Conservation (phyloP, 352 stramenopile species). For the Blastocystis hominis region DNA sequence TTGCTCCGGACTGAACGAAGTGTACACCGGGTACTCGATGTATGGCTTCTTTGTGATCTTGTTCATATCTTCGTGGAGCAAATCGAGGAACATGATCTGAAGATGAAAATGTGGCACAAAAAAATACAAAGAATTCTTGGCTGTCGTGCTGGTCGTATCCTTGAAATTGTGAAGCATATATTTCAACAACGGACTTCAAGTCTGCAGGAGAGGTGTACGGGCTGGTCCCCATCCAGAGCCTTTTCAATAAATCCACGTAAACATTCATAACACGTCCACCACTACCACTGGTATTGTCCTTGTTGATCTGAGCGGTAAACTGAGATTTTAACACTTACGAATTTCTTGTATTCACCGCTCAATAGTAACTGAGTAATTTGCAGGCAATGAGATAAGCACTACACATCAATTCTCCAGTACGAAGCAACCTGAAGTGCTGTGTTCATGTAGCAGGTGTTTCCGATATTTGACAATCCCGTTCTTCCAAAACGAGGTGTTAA, state of each 20-base stretch:
- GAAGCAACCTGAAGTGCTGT: slow-evolving; percentile 51
- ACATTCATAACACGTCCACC: slow-evolving; percentile 71
- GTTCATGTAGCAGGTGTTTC: slow-evolving; percentile 61
- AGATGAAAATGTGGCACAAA: slow-evolving; percentile 61
- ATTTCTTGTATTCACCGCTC: slow-evolving; percentile 56
- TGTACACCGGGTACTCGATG: slow-evolving; percentile 68
- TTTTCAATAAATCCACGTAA: slow-evolving; percentile 68
- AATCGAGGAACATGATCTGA: slow-evolving; percentile 69
- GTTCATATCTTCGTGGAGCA: slow-evolving; percentile 78
- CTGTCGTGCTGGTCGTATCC: slow-evolving; percentile 79
- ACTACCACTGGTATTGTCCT: slow-evolving; percentile 72
- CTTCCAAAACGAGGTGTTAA: slow-evolving; percentile 8
- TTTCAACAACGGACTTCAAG: slow-evolving; percentile 63
- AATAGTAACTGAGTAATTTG: slow-evolving; percentile 52
- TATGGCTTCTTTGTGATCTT: slow-evolving; percentile 75
- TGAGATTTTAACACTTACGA: not conserved
- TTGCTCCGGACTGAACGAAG: slow-evolving; percentile 64
- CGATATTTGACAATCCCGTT: slow-evolving; percentile 55
- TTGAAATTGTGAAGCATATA: slow-evolving; percentile 66
- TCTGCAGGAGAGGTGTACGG: slow-evolving; percentile 59
- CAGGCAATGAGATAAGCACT: slow-evolving; percentile 58
- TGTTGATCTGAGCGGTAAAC: slow-evolving; percentile 68
- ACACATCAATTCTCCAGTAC: not conserved
- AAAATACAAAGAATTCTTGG: slow-evolving; percentile 69
- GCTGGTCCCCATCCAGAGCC: slow-evolving; percentile 67